Conservation (phyloP, 495 filamentous ascomycete species). For the Zalerion maritima region DNA sequence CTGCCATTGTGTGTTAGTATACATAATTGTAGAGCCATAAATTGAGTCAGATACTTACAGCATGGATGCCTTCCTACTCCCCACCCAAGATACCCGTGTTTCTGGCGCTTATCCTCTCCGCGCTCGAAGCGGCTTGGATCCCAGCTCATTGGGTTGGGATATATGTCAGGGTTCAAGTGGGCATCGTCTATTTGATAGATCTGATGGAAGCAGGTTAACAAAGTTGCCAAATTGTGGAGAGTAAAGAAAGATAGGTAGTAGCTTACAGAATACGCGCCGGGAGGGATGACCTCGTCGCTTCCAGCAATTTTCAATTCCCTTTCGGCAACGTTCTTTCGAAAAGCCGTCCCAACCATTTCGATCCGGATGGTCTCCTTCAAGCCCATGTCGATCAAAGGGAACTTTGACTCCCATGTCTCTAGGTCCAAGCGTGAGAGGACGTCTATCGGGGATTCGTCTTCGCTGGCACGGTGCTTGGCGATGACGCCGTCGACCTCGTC, state of each 20-base stretch:
- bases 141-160: slow-evolving; percentile 25
- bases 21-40: neutral
- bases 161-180: slow-evolving; percentile 27
- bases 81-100: slow-evolving; percentile 28
- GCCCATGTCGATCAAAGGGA: slow-evolving; percentile 28
- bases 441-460: slow-evolving; percentile 19
- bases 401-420: slow-evolving; percentile 31
- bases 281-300: slow-evolving; percentile 28
- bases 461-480: slow-evolving; percentile 16
- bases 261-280: slow-evolving; percentile 19
- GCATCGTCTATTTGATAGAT: slow-evolving; percentile 19
- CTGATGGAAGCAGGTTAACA: neutral
- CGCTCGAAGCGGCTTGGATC: slow-evolving; percentile 29
- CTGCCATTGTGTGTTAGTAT: slow-evolving; percentile 1
- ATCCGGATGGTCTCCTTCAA: slow-evolving; percentile 30
- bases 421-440: slow-evolving; percentile 22
- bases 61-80: slow-evolving; percentile 31
- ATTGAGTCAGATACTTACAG: slow-evolving; percentile 1
- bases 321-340: slow-evolving; percentile 24
- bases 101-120: slow-evolving; percentile 28
- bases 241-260: neutral
- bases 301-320: slow-evolving; percentile 19
- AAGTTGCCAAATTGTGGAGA: neutral
- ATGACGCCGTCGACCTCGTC: slow-evolving; percentile 26
- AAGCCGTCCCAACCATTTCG: slow-evolving; percentile 13